Percentiles rank a stretch among this genome's conserved stretches.
phyloP scores from a whole-genome alignment of 805 yeast species.

The Brettanomyces custersianus region DNA sequence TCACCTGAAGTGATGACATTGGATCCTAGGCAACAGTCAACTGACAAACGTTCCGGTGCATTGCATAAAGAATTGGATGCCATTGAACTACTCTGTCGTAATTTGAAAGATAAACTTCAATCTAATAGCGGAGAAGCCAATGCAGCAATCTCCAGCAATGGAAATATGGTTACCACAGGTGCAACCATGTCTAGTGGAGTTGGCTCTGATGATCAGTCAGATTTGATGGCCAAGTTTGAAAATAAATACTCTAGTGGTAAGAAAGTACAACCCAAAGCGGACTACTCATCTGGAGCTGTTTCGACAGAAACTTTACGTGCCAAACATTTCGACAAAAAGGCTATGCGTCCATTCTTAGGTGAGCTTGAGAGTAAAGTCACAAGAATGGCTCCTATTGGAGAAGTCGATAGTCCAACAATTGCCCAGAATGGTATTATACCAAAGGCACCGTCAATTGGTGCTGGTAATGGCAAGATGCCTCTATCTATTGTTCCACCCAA shows the following conservation, averaged over 20 bases:
- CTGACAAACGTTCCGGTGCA: slow-evolving; percentile 12
- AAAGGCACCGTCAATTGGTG: background rate
- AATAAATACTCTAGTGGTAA: slow-evolving; percentile 21
- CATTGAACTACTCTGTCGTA: slow-evolving; percentile 19
- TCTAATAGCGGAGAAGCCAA: slow-evolving; percentile 5
- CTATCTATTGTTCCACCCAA: background rate
- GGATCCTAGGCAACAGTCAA: slow-evolving; percentile 17
- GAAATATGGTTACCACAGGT: background rate
- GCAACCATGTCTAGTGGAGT: background rate
- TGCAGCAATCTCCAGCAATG: background rate
- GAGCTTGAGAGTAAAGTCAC: slow-evolving; percentile 45
- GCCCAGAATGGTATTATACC: background rate
- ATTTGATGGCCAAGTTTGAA: slow-evolving; percentile 16
- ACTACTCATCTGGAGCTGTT: slow-evolving; percentile 14
- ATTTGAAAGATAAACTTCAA: slow-evolving; percentile 19
- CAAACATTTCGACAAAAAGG: slow-evolving; percentile 11
- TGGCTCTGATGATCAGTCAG: background rate
- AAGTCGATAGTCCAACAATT: background rate
- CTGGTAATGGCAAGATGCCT: background rate
- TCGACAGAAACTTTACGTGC: slow-evolving; percentile 10
- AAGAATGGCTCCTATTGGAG: slow-evolving; percentile 28
- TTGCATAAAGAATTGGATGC: slow-evolving; percentile 16
- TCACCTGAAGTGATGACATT: slow-evolving; percentile 12
- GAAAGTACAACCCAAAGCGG: slow-evolving; percentile 16
- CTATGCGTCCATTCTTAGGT: slow-evolving; percentile 34